phyloP scores from a whole-genome alignment of 768 basidiomycete genomes.

The Phylloporus rhodoxanthus region DNA sequence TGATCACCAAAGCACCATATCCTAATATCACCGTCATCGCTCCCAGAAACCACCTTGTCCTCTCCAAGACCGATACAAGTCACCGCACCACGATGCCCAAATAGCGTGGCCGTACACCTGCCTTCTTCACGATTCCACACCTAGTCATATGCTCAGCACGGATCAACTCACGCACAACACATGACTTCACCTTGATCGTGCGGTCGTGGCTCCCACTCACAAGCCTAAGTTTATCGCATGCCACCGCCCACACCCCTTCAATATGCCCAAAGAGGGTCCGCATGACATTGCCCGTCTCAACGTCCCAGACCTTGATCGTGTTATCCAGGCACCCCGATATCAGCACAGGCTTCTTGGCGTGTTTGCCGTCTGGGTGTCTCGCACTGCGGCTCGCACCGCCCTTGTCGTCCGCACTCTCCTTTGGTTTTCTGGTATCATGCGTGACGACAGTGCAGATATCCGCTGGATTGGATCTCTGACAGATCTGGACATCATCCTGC shows the following conservation, averaged over 20 bases:
- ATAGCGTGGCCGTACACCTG: conserved; percentile 79
- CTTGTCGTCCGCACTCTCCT: conserved; percentile 13
- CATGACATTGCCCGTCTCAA: conserved; percentile 72
- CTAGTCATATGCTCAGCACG: conserved; percentile 33
- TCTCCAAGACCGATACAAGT: conserved; percentile 86
- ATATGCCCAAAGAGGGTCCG: conserved; percentile 94
- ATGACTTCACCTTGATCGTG: conserved; percentile 81
- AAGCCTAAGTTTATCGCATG: conserved; percentile 84
- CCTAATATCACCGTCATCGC: conserved; percentile 84
- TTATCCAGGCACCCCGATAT: conserved; percentile 92
- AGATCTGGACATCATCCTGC: conserved; percentile 14
- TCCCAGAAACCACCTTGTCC: conserved; percentile 95
- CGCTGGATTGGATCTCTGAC: conserved; percentile 7
- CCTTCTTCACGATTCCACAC: conserved; percentile 93
- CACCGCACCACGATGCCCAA: conserved; percentile 92
- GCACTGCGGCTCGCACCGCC: conserved; percentile 3
- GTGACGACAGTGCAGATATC: conserved; percentile 29
- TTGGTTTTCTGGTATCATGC: conserved; percentile 15
- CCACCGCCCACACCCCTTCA: conserved; percentile 97
- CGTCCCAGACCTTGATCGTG: conserved; percentile 94
- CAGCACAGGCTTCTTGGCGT: conserved; percentile 58
- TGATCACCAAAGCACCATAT: conserved; percentile 68
- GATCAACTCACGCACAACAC: conserved; percentile 1
- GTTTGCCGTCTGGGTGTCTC: conserved; percentile 1
- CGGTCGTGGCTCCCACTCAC: conserved; percentile 93